Conservation (phyloP, 2,329 filamentous ascomycete genomes). For the Mycocentrospora acerina region DNA sequence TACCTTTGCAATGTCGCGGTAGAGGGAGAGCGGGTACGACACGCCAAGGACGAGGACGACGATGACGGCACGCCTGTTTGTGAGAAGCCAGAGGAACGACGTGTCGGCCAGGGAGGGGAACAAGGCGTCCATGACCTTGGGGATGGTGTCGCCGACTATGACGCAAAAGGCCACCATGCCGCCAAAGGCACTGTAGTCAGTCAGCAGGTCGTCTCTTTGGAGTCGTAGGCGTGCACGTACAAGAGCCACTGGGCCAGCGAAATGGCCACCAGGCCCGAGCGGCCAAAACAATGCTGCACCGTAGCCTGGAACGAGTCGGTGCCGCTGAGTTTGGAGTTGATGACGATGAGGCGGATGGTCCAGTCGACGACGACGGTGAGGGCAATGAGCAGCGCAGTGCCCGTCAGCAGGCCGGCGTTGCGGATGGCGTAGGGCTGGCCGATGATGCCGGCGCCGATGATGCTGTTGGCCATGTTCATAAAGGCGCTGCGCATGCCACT, state of each 20-base stretch:
- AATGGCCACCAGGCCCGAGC: conserved; percentile 84
- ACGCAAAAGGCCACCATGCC: conserved; percentile 99
- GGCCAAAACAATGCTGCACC: conserved; percentile 92
- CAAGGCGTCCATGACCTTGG: conserved; percentile 79
- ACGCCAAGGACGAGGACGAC: conserved; percentile 82
- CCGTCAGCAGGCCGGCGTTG: conserved; percentile 83
- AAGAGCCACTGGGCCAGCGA: conserved; percentile 94
- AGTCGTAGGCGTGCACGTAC: conserved; percentile 37
- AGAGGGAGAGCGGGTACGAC: conserved; percentile 88
- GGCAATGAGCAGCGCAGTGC: conserved; percentile 72
- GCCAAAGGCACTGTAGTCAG: conserved; percentile 70
- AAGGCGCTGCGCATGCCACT: conserved; percentile 86
- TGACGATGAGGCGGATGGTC: conserved; percentile 95
- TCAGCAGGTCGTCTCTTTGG: conserved; percentile 18
- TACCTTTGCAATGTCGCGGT: conserved; percentile 90
- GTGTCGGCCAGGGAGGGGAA: conserved; percentile 74
- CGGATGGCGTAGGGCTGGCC: conserved; percentile 92
- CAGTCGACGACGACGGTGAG: conserved; percentile 90
- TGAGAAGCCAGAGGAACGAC: conserved; percentile 78
- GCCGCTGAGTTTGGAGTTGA: conserved; percentile 95
- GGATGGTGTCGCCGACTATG: conserved; percentile 95
- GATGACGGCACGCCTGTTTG: conserved; percentile 80
- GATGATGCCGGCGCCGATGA: conserved; percentile 76
- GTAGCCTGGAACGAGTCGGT: conserved; percentile 94
- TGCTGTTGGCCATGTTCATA: conserved; percentile 99